Evolutionary conservation across 495 filamentous ascomycete species (phyloP).

Genomic region (Aspergillus biplanus): DNA sequence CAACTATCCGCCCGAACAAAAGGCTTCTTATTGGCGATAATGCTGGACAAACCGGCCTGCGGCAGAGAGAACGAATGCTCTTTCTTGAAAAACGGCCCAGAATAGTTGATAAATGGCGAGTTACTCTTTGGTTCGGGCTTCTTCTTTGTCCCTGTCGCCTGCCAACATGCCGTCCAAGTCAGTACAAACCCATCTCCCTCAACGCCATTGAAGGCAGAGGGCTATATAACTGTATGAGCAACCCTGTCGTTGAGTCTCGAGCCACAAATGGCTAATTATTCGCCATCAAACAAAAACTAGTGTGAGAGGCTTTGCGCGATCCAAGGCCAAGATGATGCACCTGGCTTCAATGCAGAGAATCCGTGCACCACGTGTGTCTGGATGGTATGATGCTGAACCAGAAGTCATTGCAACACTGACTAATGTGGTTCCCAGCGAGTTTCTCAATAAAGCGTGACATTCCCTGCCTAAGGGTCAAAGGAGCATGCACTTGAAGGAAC

Average conservation of each 20-base stretch:
- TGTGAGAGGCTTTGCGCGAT: slow-evolving; percentile 4
- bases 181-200: slow-evolving; percentile 1
- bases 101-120: too few species aligned
- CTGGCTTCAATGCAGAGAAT: slow-evolving; percentile 16
- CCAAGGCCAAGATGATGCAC: slow-evolving; percentile 17
- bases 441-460: slow-evolving; percentile 19
- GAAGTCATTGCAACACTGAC: slow-evolving; percentile 10
- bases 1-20: too few species aligned
- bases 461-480: slow-evolving; percentile 11
- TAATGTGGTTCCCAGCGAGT: slow-evolving; percentile 12
- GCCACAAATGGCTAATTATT: slow-evolving; percentile 12
- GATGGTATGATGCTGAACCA: slow-evolving; percentile 13
- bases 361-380: slow-evolving; percentile 11
- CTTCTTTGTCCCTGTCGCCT: background rate
- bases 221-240: slow-evolving; percentile 18
- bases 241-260: slow-evolving; percentile 15
- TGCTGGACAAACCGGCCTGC: too few species aligned
- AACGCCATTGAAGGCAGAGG: slow-evolving; percentile 13
- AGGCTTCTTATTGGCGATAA: too few species aligned
- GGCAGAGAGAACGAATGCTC: too few species aligned
- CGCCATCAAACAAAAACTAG: slow-evolving; percentile 18
- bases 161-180: background rate
- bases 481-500: slow-evolving; percentile 16
- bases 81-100: too few species aligned
- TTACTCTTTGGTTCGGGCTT: background rate